Percentiles rank a stretch among this genome's conserved stretches.
phyloP scores from a whole-genome alignment of 257 asterid species.

The Solanum bukasovii region DNA sequence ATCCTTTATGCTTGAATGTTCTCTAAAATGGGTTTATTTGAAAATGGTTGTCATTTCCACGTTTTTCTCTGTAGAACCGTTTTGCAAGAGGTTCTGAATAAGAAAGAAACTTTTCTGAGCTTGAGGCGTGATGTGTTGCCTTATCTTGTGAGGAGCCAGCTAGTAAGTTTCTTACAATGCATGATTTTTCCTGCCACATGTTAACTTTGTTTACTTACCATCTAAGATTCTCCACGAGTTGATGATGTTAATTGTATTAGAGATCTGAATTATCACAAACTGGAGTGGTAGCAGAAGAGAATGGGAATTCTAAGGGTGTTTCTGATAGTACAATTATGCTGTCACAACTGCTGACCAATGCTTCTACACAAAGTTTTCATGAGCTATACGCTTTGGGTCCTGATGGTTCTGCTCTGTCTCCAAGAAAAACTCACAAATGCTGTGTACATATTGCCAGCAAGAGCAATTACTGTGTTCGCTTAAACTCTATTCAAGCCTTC shows the following conservation, averaged over 20 bases:
- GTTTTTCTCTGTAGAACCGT: slow-evolving; percentile 42
- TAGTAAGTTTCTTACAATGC: slow-evolving; percentile 48
- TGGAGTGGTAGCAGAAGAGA: slow-evolving; percentile 77
- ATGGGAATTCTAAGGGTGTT: slow-evolving; percentile 51
- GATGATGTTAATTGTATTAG: slow-evolving; percentile 27
- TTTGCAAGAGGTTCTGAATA: slow-evolving; percentile 73
- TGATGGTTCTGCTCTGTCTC: slow-evolving; percentile 36
- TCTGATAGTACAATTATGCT: slow-evolving; percentile 46
- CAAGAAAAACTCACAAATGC: slow-evolving; percentile 70
- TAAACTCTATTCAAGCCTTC: slow-evolving; percentile 86
- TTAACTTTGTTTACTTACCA: background rate
- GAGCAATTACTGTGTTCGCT: slow-evolving; percentile 78
- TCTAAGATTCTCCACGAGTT: background rate
- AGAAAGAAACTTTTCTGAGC: slow-evolving; percentile 69
- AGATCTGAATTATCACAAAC: slow-evolving; percentile 58
- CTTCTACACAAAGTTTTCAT: slow-evolving; percentile 81
- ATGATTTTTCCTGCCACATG: background rate
- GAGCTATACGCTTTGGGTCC: slow-evolving; percentile 56
- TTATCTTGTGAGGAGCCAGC: slow-evolving; percentile 83
- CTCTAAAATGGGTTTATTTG: background rate
- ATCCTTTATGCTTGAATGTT: background rate
- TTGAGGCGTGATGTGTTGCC: slow-evolving; percentile 89
- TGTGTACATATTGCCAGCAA: slow-evolving; percentile 85
- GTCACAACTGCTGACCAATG: slow-evolving; percentile 84
- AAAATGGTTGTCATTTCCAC: slow-evolving; percentile 1